phyloP scores from a whole-genome alignment of 2,329 filamentous ascomycete species.

The Rhinocladiella similis region DNA sequence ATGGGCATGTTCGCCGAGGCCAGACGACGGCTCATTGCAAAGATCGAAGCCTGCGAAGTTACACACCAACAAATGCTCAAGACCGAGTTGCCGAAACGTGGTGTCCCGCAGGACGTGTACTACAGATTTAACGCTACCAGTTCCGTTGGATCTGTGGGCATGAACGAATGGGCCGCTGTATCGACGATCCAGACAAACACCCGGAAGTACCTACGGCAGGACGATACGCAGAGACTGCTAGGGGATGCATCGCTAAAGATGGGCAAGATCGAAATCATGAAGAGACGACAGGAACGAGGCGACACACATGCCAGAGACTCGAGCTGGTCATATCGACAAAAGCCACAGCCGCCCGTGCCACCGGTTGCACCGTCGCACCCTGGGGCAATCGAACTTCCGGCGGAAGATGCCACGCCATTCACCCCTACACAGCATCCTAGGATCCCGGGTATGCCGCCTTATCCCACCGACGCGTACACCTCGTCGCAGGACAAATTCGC shows the following conservation, averaged over 20 bases:
- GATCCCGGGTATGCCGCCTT: slow-evolving; percentile 38
- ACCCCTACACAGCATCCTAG: slow-evolving; percentile 30
- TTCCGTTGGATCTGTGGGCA: slow-evolving; percentile 74
- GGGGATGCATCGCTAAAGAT: slow-evolving; percentile 75
- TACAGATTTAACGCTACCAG: slow-evolving; percentile 92
- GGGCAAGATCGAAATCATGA: slow-evolving; percentile 78
- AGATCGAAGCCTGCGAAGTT: slow-evolving; percentile 92
- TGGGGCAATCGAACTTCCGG: slow-evolving; percentile 60
- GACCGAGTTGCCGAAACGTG: slow-evolving; percentile 72
- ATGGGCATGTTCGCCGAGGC: slow-evolving; percentile 92
- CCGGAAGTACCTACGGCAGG: slow-evolving; percentile 73
- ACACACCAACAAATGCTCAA: slow-evolving; percentile 85
- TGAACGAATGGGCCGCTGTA: slow-evolving; percentile 97
- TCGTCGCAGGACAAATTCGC: slow-evolving; percentile 69
- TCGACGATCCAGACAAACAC: slow-evolving; percentile 94
- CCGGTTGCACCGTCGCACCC: slow-evolving; percentile 45
- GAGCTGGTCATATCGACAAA: slow-evolving; percentile 32
- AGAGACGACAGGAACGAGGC: slow-evolving; percentile 61
- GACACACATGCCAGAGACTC: slow-evolving; percentile 34
- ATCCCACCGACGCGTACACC: slow-evolving; percentile 36
- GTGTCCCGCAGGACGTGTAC: slow-evolving; percentile 86
- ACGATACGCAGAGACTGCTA: slow-evolving; percentile 74
- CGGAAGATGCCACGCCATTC: slow-evolving; percentile 45
- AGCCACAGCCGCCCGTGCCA: slow-evolving; percentile 32
- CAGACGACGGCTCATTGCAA: slow-evolving; percentile 75